A percentile compares a stretch with the other conserved stretches of the same genome.
phyloP scores from a whole-genome alignment of 331 rosid species.

The Saraca asoca region DNA sequence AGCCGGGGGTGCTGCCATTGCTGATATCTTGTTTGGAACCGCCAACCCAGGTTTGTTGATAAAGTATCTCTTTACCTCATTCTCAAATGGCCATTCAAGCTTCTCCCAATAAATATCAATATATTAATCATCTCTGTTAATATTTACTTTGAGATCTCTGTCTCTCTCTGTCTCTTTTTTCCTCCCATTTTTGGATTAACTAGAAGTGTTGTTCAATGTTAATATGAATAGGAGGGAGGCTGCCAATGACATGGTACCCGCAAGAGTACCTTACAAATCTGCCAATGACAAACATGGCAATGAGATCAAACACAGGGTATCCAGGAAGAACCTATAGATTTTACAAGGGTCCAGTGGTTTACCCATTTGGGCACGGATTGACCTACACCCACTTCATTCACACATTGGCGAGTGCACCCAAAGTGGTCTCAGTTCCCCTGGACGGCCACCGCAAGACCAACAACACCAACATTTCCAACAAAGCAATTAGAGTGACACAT shows the following conservation, averaged over 20 bases:
- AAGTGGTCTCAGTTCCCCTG: constrained; percentile 49
- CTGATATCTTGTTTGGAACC: constrained; percentile 65
- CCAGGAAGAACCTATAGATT: constrained; percentile 89
- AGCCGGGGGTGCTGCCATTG: constrained; percentile 83
- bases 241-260: constrained; percentile 93
- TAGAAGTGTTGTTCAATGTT: no score
- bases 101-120: no score
- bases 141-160: background rate
- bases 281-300: constrained; percentile 81
- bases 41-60: constrained; percentile 57
- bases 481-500: constrained; percentile 77
- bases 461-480: constrained; percentile 40
- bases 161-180: no score
- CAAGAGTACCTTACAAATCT: constrained; percentile 61
- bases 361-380: constrained; percentile 75
- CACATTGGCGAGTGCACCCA: constrained; percentile 55
- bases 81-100: no score
- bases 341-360: constrained; percentile 73
- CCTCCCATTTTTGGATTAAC: no score
- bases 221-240: constrained; percentile 58
- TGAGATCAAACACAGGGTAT: constrained; percentile 61
- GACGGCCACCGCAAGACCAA: constrained; percentile 47
- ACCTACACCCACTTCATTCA: constrained; percentile 63
- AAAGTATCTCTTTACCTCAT: no score
- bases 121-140: no score